phyloP scores from a whole-genome alignment of 345 rosid genomes.

The Viola odorata region DNA sequence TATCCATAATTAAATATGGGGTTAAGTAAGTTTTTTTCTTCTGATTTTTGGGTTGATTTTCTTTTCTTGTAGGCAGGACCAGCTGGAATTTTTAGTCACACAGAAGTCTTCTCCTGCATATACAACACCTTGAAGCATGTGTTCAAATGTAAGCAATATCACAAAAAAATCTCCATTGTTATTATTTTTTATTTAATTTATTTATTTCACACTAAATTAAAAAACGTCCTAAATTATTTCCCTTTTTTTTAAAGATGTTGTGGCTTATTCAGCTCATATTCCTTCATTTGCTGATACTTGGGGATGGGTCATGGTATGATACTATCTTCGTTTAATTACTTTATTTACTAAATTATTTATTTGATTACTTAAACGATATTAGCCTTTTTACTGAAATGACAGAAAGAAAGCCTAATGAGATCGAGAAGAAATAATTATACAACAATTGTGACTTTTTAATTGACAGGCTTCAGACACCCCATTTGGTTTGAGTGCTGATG shows the following conservation, averaged over 20 bases:
- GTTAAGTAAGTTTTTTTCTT: not conserved
- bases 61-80: constrained; percentile 51
- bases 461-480: constrained; percentile 55
- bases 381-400: no score
- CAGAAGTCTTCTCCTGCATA: constrained; percentile 59
- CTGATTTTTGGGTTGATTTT: no score
- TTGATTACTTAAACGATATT: no score
- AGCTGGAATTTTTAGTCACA: constrained; percentile 68
- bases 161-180: no score
- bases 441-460: not conserved
- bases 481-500: constrained; percentile 33
- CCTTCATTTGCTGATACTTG: constrained; percentile 71
- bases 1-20: no score
- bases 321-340: not conserved
- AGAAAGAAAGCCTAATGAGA: no score
- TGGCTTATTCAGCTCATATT: constrained; percentile 55
- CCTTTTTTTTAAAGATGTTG: constrained; percentile 46
- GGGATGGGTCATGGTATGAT: constrained; percentile 70
- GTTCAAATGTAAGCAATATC: constrained; percentile 55
- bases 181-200: not conserved
- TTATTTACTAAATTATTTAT: no score
- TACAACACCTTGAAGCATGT: constrained; percentile 59
- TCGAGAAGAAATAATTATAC: no score
- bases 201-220: not conserved
- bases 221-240: no score